Evolutionary conservation across 1,284 basidiomycete species (phyloP).

Genomic region (Chondrostereum purpureum): DNA sequence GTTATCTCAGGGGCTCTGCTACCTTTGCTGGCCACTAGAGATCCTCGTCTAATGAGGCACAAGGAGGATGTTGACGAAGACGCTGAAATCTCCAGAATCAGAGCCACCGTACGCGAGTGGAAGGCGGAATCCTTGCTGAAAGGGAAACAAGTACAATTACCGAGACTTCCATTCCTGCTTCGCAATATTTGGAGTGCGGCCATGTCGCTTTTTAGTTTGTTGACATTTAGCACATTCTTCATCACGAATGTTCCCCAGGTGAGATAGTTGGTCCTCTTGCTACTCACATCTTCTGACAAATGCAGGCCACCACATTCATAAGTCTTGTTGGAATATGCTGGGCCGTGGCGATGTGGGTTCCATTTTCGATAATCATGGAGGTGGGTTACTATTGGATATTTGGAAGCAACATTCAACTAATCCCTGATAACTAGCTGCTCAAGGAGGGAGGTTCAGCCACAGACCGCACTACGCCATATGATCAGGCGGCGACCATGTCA

Average conservation of each 20-base stretch:
- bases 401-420: conserved; percentile 1
- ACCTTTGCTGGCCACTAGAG: conserved; percentile 76
- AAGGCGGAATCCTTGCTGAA: conserved; percentile 70
- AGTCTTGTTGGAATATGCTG: conserved; percentile 86
- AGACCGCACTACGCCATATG: conserved; percentile 7
- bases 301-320: conserved; percentile 73
- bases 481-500: too few species aligned
- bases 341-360: conserved; percentile 93
- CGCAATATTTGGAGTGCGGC: conserved; percentile 90
- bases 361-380: conserved; percentile 91
- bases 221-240: conserved; percentile 82
- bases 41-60: conserved; percentile 67
- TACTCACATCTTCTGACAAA: not conserved
- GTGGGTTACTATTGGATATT: conserved; percentile 32
- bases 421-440: conserved; percentile 8
- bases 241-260: conserved; percentile 71
- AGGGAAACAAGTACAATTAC: conserved; percentile 68
- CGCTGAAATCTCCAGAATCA: conserved; percentile 61
- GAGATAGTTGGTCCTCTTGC: conserved; percentile 12
- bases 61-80: conserved; percentile 69
- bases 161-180: conserved; percentile 82
- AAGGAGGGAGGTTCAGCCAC: conserved; percentile 67
- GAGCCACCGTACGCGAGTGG: conserved; percentile 73
- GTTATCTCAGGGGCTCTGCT: conserved; percentile 78
- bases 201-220: conserved; percentile 67